Conservation (phyloP, 768 basidiomycete genomes). For the Naganishia kalamii region DNA sequence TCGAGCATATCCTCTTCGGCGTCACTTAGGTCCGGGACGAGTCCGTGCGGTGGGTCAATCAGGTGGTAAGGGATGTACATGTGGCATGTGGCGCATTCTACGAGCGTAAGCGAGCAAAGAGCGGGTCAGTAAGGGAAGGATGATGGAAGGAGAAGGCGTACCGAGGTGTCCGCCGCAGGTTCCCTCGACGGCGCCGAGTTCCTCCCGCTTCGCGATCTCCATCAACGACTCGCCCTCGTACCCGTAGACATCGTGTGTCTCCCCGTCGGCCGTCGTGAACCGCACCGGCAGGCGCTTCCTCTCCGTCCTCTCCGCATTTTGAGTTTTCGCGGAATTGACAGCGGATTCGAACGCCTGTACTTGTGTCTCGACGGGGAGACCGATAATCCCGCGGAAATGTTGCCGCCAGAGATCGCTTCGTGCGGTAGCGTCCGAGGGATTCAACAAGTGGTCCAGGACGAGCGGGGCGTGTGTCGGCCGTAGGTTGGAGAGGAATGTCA, state of each 20-base stretch:
- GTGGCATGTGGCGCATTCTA: constrained; percentile 46
- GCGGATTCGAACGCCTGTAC: constrained; percentile 21
- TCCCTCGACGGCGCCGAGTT: constrained; percentile 39
- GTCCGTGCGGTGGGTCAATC: constrained; percentile 8
- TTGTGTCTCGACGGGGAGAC: constrained; percentile 59
- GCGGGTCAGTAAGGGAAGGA: background rate
- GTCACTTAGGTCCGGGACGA: constrained; percentile 31
- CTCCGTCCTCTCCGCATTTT: background rate
- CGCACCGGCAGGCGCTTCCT: constrained; percentile 18
- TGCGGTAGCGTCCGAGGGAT: background rate
- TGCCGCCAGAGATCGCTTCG: constrained; percentile 22
- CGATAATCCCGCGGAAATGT: constrained; percentile 70
- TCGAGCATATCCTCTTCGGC: constrained; percentile 43
- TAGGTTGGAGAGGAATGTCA: constrained; percentile 60
- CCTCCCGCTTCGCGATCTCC: constrained; percentile 34
- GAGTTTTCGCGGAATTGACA: background rate
- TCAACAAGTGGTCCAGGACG: constrained; percentile 51
- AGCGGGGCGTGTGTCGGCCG: constrained; percentile 56
- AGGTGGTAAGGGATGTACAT: constrained; percentile 30
- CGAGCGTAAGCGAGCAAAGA: background rate
- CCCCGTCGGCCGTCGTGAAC: constrained; percentile 40
- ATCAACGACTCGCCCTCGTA: constrained; percentile 33
- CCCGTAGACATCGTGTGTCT: constrained; percentile 10
- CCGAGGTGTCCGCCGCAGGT: constrained; percentile 37
- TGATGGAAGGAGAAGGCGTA: constrained; percentile 15